Evolutionary conservation across 2,329 filamentous ascomycete genomes (phyloP).

Genomic region (Pezicula neosporulosa): DNA sequence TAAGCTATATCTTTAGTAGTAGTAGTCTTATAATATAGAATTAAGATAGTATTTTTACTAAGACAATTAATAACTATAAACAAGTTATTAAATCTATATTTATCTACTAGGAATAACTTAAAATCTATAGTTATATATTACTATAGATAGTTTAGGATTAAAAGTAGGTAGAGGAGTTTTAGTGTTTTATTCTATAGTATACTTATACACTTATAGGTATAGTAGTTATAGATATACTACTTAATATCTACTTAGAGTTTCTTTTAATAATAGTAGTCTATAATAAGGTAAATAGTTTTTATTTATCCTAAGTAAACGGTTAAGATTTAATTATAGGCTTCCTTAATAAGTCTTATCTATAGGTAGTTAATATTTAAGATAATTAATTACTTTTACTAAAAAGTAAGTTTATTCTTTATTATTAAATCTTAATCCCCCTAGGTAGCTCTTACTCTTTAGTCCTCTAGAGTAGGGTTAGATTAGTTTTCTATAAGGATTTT

Average conservation of each 20-base stretch:
- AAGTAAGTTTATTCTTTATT: not conserved
- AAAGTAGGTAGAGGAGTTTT: constrained; percentile 6
- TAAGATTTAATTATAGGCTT: constrained; percentile 5
- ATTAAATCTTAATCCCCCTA: too few species aligned
- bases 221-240: not conserved
- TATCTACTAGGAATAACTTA: too few species aligned
- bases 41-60: not conserved
- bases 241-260: too few species aligned
- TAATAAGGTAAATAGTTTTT: not conserved
- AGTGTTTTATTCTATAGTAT: not conserved
- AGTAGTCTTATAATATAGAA: constrained; percentile 5
- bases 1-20: constrained; percentile 1
- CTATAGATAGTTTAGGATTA: constrained; percentile 9
- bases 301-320: constrained; percentile 1
- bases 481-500: too few species aligned
- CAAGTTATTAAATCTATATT: too few species aligned
- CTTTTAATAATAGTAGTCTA: too few species aligned
- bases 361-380: not conserved
- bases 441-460: too few species aligned
- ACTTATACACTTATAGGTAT: constrained; percentile 2
- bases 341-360: not conserved
- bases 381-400: constrained; percentile 1
- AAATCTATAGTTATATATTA: constrained; percentile 14
- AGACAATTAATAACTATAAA: too few species aligned
- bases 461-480: too few species aligned